A percentile compares a stretch with the other conserved stretches of the same genome.
phyloP scores from a whole-genome alignment of 345 rosid genomes.

The Bruguiera sexangula region DNA sequence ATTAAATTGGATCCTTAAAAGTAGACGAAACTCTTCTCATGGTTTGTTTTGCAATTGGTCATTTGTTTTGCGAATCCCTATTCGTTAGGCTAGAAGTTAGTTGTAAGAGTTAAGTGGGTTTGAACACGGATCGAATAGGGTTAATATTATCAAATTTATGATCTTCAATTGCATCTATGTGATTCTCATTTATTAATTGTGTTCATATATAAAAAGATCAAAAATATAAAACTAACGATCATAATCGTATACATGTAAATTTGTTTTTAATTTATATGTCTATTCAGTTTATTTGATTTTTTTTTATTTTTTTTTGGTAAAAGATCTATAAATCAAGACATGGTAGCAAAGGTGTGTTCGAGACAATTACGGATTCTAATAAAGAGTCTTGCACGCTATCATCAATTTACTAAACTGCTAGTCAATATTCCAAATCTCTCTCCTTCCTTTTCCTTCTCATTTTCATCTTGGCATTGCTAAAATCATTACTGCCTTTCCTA shows the following conservation, averaged over 20 bases:
- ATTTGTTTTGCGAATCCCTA: not conserved
- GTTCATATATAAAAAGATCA: too few relatives aligned
- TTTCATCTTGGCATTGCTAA: not conserved
- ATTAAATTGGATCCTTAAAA: not conserved
- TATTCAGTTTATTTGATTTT: not conserved
- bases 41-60: not conserved
- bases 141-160: too few relatives aligned
- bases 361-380: constrained; percentile 12
- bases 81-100: too few relatives aligned
- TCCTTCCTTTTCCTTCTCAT: not conserved
- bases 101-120: too few relatives aligned
- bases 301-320: too few relatives aligned
- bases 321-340: not conserved
- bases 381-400: constrained; percentile 17
- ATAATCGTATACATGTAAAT: not conserved
- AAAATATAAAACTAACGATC: too few relatives aligned
- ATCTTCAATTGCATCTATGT: too few relatives aligned
- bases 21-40: not conserved
- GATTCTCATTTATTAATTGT: too few relatives aligned
- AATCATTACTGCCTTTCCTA: not conserved
- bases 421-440: not conserved
- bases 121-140: too few relatives aligned
- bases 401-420: not conserved
- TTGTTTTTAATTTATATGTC: too few relatives aligned
- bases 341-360: not conserved